Evolutionary conservation across 2,329 filamentous ascomycete species (phyloP), one percentile per base, ranked within the genome.

Genomic region (Truncatella angustata): DNA sequence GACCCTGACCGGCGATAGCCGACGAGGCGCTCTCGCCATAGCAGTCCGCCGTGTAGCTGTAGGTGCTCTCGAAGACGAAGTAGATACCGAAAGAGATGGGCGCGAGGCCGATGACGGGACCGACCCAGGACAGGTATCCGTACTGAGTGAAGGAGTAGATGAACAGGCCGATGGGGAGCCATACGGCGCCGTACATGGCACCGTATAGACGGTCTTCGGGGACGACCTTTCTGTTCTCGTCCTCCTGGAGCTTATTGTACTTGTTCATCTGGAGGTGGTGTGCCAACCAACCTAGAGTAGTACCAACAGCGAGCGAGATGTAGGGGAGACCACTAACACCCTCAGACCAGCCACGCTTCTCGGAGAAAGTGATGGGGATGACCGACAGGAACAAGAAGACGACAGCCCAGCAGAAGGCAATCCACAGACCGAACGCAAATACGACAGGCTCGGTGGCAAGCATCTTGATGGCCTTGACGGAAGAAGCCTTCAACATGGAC

Each of bases 91-190:
- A 72, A 3, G 75, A 70, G 48, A 80, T 80, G 7, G 74, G 73
- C 0, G 71, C 75, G 3, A 80, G 70, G 12, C 72, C 74, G 46
- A 80, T 73, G 28, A 71, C 65, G 1, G 77, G 77, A 0, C 72
- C 77, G 47, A 78, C 72, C 77, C 77, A 80, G 48, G 61, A 66
- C 2, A 80, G 61, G 49, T 71, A 68, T 4, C 65, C 70, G 61
- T 80, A 80, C 60, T 80, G 77, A 1, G 76, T 79, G 68, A 79
- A 80, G 35, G 68, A 72, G 70, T 80, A 80, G 62, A 80, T 75
- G 68, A 78, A 78, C 2, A 78, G 69, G 14, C 75, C 75, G 40
- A 77, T 61, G 12, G 75, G 75, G 11, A 78, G 66, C 66, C 69
- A 75, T 55, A 75, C 56, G 21, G 74, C 72, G 21, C 75, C 75